Evolutionary conservation across 169 alveolate species (phyloP).

Genomic region (Theileria equi): DNA sequence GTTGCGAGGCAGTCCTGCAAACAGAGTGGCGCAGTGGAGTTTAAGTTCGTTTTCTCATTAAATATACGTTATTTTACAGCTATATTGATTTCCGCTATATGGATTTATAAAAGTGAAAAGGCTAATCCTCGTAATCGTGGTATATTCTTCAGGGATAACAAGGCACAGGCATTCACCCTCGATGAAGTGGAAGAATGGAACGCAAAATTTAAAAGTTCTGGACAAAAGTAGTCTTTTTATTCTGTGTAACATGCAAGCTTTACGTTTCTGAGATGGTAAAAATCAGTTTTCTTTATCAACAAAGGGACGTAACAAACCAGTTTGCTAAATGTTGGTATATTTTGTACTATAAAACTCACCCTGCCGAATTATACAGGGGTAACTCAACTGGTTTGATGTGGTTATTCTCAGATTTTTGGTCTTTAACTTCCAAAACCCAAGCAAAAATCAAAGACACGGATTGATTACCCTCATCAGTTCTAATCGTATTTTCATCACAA

Average conservation of each 20-base stretch:
- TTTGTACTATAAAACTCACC: conserved; percentile 2
- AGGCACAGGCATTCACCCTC: conserved; percentile 25
- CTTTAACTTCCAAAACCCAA: no score
- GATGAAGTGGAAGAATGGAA: conserved; percentile 57
- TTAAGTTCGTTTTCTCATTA: conserved; percentile 8
- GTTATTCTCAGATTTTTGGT: no score
- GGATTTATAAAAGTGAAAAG: conserved; percentile 62
- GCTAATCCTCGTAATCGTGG: conserved; percentile 49
- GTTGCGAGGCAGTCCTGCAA: conserved; percentile 62
- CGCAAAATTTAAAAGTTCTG: conserved; percentile 1
- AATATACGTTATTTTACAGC: neutral
- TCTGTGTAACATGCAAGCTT: neutral
- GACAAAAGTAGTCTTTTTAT: conserved; percentile 1
- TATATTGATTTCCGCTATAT: conserved; percentile 28
- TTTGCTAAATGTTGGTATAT: neutral
- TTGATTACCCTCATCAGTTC: no score
- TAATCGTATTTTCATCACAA: no score
- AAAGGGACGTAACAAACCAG: neutral
- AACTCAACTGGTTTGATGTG: no score
- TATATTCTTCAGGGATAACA: conserved; percentile 43
- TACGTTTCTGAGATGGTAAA: conserved; percentile 15
- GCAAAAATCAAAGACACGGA: no score
- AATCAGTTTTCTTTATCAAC: neutral
- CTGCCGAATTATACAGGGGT: conserved; percentile 1
- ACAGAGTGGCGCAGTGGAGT: conserved; percentile 58